A percentile compares a stretch with the other conserved stretches of the same genome.
phyloP scores from a whole-genome alignment of 2,329 filamentous ascomycete genomes.

The Fusarium citri region DNA sequence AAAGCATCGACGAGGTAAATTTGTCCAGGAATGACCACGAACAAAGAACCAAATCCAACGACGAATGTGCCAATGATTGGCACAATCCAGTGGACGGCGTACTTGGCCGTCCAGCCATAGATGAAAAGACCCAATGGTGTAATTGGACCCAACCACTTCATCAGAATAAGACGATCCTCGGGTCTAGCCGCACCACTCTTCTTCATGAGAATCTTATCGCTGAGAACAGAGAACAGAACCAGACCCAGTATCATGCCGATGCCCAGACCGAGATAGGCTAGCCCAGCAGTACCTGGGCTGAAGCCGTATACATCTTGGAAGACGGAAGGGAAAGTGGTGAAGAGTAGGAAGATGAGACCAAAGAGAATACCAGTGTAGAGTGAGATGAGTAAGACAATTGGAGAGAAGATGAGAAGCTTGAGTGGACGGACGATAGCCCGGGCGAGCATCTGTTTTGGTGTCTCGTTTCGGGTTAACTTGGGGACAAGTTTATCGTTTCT shows the following conservation, averaged over 20 bases:
- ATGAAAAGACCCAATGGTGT: slow-evolving; percentile 66
- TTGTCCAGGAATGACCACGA: slow-evolving; percentile 51
- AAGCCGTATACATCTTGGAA: slow-evolving; percentile 53
- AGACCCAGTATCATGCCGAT: slow-evolving; percentile 49
- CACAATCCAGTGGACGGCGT: slow-evolving; percentile 65
- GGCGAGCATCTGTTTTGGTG: slow-evolving; percentile 34
- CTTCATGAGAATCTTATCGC: slow-evolving; percentile 29
- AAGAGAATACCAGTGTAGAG: slow-evolving; percentile 53
- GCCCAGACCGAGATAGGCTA: slow-evolving; percentile 65
- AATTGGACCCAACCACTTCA: slow-evolving; percentile 65
- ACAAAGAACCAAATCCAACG: slow-evolving; percentile 58
- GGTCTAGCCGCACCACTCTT: slow-evolving; percentile 42
- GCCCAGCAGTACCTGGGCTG: slow-evolving; percentile 35
- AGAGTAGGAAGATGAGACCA: slow-evolving; percentile 53
- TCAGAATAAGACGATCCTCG: slow-evolving; percentile 64
- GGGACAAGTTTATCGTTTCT: slow-evolving; percentile 34
- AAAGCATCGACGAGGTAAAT: slow-evolving; percentile 46
- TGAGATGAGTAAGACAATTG: slow-evolving; percentile 61
- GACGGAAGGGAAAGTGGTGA: slow-evolving; percentile 52
- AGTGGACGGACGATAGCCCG: slow-evolving; percentile 56
- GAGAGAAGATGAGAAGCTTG: slow-evolving; percentile 64
- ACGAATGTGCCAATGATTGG: slow-evolving; percentile 67
- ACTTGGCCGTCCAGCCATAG: slow-evolving; percentile 69
- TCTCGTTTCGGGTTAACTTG: slow-evolving; percentile 13
- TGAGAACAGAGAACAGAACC: slow-evolving; percentile 17